A percentile compares a stretch with the other conserved stretches of the same genome.
Conservation (phyloP, 148 eudicot genomes). For the Bassia scoparia region DNA sequence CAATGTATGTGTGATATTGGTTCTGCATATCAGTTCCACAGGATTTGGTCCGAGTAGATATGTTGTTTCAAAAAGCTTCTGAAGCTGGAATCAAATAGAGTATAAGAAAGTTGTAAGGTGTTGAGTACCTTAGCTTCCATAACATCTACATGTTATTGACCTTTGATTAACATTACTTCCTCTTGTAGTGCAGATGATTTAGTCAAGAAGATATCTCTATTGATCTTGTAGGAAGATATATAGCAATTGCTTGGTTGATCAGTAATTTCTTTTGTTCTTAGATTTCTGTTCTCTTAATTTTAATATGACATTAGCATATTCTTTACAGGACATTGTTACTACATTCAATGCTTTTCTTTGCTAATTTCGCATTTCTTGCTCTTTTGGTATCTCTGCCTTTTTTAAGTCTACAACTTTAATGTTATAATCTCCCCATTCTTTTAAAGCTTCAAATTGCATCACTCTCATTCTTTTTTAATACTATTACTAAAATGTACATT, state of each 20-base stretch:
- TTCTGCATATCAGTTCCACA: slow-evolving; percentile 76
- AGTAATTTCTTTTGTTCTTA: slow-evolving; percentile 39
- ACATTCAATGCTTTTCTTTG: background rate
- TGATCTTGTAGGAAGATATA: slow-evolving; percentile 78
- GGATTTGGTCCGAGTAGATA: slow-evolving; percentile 76
- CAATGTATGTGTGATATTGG: slow-evolving; percentile 1
- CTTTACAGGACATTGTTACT: background rate
- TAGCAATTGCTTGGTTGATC: slow-evolving; percentile 92
- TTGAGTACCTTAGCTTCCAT: background rate
- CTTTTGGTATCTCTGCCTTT: slow-evolving; percentile 1
- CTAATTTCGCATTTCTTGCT: background rate
- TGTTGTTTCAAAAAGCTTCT: slow-evolving; percentile 63
- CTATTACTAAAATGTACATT: background rate
- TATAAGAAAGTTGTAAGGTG: slow-evolving; percentile 27
- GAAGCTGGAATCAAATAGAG: slow-evolving; percentile 86
- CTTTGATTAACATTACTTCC: slow-evolving; percentile 32
- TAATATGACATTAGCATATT: background rate
- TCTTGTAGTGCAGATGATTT: slow-evolving; percentile 90
- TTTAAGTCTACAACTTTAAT: background rate
- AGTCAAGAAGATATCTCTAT: slow-evolving; percentile 55
- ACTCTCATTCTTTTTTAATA: background rate
- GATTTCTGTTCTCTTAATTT: background rate
- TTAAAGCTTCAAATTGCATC: background rate
- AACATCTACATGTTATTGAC: slow-evolving; percentile 5
- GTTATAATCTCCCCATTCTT: background rate